phyloP scores from a whole-genome alignment of 225 moss, liverwort and hornwort species.

The Anthoceros angustus region DNA sequence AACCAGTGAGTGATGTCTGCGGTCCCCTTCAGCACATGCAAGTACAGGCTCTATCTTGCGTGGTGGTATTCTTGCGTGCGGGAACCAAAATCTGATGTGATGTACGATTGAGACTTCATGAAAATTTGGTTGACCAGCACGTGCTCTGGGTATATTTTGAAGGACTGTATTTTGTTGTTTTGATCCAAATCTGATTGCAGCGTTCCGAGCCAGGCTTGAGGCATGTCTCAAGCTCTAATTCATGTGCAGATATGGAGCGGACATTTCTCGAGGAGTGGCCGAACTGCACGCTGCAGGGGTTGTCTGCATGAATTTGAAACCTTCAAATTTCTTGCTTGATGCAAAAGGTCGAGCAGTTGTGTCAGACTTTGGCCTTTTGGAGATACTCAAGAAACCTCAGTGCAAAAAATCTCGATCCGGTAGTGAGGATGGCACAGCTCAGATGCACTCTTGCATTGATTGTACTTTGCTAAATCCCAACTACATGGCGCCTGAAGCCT shows the following conservation, averaged over 20 bases:
- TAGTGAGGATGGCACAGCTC: conserved; percentile 17
- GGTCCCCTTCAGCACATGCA: too few species aligned
- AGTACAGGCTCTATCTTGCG: too few species aligned
- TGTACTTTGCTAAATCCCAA: conserved; percentile 36
- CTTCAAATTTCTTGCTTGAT: conserved; percentile 30
- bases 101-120: too few species aligned
- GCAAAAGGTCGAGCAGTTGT: conserved; percentile 30
- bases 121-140: too few species aligned
- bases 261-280: conserved; percentile 33
- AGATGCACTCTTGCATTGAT: conserved; percentile 30
- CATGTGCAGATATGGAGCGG: conserved; percentile 29
- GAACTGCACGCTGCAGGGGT: conserved; percentile 40
- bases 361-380: conserved; percentile 31
- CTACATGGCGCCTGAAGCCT: conserved; percentile 36
- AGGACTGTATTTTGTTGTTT: not conserved
- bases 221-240: not conserved
- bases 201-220: conserved; percentile 2
- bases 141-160: too few species aligned
- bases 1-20: too few species aligned
- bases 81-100: too few species aligned
- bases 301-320: conserved; percentile 37
- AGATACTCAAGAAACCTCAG: conserved; percentile 34
- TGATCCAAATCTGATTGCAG: not conserved
- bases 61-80: too few species aligned
- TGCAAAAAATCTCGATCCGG: conserved; percentile 25